Evolutionary conservation across 1,284 basidiomycete genomes (phyloP), one percentile per base, ranked within the genome.

Genomic region (Lignosus rhinocerotis): DNA sequence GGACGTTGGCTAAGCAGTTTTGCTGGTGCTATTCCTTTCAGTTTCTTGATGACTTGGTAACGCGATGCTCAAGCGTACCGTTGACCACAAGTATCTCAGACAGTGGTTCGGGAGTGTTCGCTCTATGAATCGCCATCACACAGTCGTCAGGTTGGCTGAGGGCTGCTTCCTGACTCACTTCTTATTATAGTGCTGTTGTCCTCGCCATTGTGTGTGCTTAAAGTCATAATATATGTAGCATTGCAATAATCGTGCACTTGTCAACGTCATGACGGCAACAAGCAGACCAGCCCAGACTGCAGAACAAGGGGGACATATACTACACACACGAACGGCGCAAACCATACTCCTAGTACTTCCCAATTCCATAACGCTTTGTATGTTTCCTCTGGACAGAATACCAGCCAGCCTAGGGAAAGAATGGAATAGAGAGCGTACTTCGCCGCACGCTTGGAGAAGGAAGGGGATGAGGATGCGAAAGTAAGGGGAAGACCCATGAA

Each of bases 311-410:
- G 90, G 7, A 79, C 76, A 64, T 90, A 92, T 36, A 92, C 80
- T 14, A 88, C 73, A 65, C 87, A 90, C 38, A 88, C 75, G 62
- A 92, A 86, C 2, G 90, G 90, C 17, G 85, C 83, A 66, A 90
- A 87, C 90, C 90, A 92, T 33, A 86, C 84, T 3, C 83, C 80
- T 14, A 91, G 71, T 17, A 89, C 73, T 56, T 90, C 78, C 89
- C 89, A 92, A 58, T 89, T 78, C 83, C 84, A 84, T 7, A 90
- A 64, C 17, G 83, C 82, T 32, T 74, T 71, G 57, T 72, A 67
- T 19, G 81, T 72, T 65, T 85, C 80, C 21, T 73, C 69, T 7
- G 70, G 72, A 1, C 70, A 66, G 51, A 81, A 70, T 4, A 80
- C 55, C 17, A 88, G 66, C 86, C 88, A 90, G 0, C 85, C 84